phyloP scores from a whole-genome alignment of 768 basidiomycete species.

The Hericium erinaceus region DNA sequence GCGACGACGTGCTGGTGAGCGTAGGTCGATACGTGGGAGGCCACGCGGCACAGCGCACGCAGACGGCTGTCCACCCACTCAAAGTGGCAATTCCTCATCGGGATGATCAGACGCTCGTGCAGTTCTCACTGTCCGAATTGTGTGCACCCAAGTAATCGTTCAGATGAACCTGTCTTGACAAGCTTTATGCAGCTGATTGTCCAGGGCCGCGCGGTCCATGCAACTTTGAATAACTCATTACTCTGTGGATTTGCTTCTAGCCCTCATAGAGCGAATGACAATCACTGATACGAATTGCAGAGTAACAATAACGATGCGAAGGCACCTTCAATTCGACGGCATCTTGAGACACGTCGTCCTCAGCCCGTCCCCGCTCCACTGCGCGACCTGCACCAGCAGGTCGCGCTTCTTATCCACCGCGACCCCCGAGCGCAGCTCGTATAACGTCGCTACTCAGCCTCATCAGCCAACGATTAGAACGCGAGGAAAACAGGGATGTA shows the following conservation, averaged over 20 bases:
- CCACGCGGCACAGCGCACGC: too few relatives aligned
- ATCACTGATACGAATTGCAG: not conserved
- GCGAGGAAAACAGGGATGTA: not conserved
- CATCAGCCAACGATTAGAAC: not conserved
- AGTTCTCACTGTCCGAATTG: too few relatives aligned
- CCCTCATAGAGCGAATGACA: too few relatives aligned
- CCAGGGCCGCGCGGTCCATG: not conserved
- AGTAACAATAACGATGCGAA: not conserved
- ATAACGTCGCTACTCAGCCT: conserved; percentile 54
- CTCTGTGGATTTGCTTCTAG: not conserved
- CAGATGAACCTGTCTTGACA: too few relatives aligned
- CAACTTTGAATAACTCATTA: not conserved
- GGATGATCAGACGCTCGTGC: too few relatives aligned
- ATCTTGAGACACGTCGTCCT: conserved; percentile 72
- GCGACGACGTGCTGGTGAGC: too few relatives aligned
- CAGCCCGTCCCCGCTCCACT: conserved; percentile 82
- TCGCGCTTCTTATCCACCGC: conserved; percentile 71
- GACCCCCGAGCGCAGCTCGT: conserved; percentile 67
- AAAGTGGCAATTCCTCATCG: too few relatives aligned
- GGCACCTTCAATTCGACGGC: conserved; percentile 25
- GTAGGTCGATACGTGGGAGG: too few relatives aligned
- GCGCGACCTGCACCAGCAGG: conserved; percentile 65
- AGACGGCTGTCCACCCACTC: too few relatives aligned
- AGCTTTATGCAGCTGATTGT: too few relatives aligned
- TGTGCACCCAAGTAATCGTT: too few relatives aligned